phyloP scores from a whole-genome alignment of 305 asterid species.

The Plantago rigida region DNA sequence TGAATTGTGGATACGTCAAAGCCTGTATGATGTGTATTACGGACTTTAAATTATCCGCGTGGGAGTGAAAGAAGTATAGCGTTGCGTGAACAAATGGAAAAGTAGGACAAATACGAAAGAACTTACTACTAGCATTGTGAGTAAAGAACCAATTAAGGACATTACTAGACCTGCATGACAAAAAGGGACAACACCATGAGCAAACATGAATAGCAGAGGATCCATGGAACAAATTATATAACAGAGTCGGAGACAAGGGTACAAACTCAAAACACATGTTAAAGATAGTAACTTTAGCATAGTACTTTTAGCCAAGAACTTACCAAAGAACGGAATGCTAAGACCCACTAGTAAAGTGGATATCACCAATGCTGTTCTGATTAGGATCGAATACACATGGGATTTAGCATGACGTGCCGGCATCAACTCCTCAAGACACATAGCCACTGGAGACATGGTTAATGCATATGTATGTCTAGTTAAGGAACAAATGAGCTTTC shows the following conservation, averaged over 20 bases:
- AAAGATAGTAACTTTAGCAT: too few relatives aligned
- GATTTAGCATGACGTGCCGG: slow-evolving; percentile 47
- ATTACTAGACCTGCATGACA: slow-evolving; percentile 59
- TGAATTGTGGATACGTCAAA: not conserved
- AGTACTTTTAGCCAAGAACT: not conserved
- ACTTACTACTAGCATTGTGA: slow-evolving; percentile 89
- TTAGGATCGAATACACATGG: slow-evolving; percentile 46
- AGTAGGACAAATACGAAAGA: slow-evolving; percentile 1
- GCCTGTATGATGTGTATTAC: not conserved
- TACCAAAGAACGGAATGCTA: slow-evolving; percentile 77
- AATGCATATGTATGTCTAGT: slow-evolving; percentile 57
- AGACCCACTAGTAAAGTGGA: slow-evolving; percentile 77
- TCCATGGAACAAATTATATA: not conserved
- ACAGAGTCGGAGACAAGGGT: not conserved
- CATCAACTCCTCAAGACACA: slow-evolving; percentile 85
- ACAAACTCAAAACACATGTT: not conserved
- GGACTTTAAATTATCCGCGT: not conserved
- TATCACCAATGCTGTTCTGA: slow-evolving; percentile 66
- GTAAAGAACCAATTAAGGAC: slow-evolving; percentile 76
- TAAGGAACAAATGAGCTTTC: slow-evolving; percentile 31
- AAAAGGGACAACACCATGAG: slow-evolving; percentile 2
- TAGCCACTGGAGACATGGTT: slow-evolving; percentile 80
- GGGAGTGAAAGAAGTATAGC: not conserved
- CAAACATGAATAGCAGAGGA: not conserved
- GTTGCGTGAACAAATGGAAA: not conserved